Base-by-base conservation (phyloP, 2,329 filamentous ascomycete genomes). In the Rutstroemia sp. region DNA sequence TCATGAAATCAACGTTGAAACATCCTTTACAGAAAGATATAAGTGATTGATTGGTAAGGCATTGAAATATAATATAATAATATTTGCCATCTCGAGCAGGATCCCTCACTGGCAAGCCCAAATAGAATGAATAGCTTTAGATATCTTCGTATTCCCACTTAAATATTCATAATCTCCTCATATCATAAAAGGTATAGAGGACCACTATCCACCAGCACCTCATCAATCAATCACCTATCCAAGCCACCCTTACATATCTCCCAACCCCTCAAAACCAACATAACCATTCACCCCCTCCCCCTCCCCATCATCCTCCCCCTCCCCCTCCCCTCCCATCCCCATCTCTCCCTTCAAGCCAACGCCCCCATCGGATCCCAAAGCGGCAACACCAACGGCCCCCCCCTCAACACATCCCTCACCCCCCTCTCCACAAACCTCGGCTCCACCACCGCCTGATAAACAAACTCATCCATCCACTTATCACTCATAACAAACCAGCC, bases 401-500 rank as follows among this genome's bases (percentile, higher is more conserved):
- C 23, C 23, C 4, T 23, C 23, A 23, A 23, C 23, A 23, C 23
- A 23, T 23, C 23, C 23, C 76, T 76, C 10, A 94, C 77, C 64
- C 87, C 82, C 65, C 81, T 79, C 54, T 75, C 76, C 53, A 87
- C 76, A 66, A 87, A 85, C 14, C 77, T 78, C 0, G 86, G 84
- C 68, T 95, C 88, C 5, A 95, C 83, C 14, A 95, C 90, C 7
- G 87, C 89, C 75, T 95, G 90, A 68, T 92, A 95, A 45, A 87
- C 83, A 73, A 91, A 95, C 72, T 89, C 78, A 60, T 88, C 83
- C 81, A 89, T 85, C 86, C 86, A 89, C 19, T 76, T 75, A 72
- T 95, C 90, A 58, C 78, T 87, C 89, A 95, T 95, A 60, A 95
- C 87, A 68, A 94, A 94, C 80, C 89, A 95, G 0, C 91, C 91